Conservation (phyloP, 495 filamentous ascomycete genomes). For the Trichoderma orchidacearum region DNA sequence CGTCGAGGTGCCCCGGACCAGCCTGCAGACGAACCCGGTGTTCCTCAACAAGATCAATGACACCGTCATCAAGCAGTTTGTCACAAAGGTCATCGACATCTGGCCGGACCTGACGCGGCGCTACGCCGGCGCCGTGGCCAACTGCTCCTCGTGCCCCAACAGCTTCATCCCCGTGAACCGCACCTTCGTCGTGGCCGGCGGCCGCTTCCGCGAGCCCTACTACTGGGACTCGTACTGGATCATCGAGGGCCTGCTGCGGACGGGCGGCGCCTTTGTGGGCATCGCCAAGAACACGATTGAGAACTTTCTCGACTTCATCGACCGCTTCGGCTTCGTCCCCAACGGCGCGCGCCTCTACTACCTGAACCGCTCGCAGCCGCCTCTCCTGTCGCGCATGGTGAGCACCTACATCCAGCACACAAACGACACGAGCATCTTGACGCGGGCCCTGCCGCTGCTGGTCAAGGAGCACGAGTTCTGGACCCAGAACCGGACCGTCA, state of each 20-base stretch:
- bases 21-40: constrained; percentile 24
- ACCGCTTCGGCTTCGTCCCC: constrained; percentile 35
- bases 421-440: constrained; percentile 32
- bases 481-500: constrained; percentile 27
- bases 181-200: constrained; percentile 37
- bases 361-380: constrained; percentile 33
- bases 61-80: constrained; percentile 29
- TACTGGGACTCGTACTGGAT: constrained; percentile 44
- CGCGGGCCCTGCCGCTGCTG: constrained; percentile 28
- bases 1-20: constrained; percentile 20
- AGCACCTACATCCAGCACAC: constrained; percentile 33
- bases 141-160: constrained; percentile 28
- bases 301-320: constrained; percentile 37
- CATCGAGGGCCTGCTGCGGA: constrained; percentile 32
- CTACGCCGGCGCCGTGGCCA: constrained; percentile 25
- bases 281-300: constrained; percentile 37
- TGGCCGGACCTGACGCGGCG: constrained; percentile 36
- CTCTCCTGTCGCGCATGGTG: constrained; percentile 35
- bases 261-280: constrained; percentile 29
- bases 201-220: constrained; percentile 36
- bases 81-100: constrained; percentile 32
- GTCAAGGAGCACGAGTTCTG: constrained; percentile 36
- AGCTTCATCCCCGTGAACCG: constrained; percentile 38
- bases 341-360: constrained; percentile 36
- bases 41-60: constrained; percentile 30